These are phyloP conservation scores for Peronospora farinosa DNA, from an alignment of 352 stramenopile genomes.

Conservation along the genomic window DNA sequence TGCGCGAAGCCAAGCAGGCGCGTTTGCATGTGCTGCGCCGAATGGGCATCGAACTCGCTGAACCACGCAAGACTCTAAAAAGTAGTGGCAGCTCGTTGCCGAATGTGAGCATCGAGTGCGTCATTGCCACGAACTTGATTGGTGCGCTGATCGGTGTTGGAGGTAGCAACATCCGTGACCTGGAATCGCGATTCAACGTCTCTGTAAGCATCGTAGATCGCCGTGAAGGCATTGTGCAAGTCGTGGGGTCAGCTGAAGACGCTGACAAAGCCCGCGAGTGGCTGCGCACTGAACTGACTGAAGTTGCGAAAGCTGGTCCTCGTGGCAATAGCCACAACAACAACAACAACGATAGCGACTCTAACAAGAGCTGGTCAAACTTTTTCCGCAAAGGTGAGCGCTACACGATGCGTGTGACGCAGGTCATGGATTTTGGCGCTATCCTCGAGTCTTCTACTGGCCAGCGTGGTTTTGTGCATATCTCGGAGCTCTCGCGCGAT, in stretches of 20 bases:
- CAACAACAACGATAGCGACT: constrained; percentile 10
- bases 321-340: constrained; percentile 13
- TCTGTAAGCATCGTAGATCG: constrained; percentile 69
- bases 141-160: constrained; percentile 69
- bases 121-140: constrained; percentile 47
- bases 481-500: constrained; percentile 84
- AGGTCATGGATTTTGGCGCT: constrained; percentile 94
- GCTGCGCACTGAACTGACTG: constrained; percentile 44
- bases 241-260: constrained; percentile 79
- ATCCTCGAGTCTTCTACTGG: constrained; percentile 79
- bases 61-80: constrained; percentile 57
- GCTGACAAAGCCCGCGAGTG: constrained; percentile 71
- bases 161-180: constrained; percentile 64
- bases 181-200: constrained; percentile 59
- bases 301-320: constrained; percentile 5
- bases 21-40: constrained; percentile 71
- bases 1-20: constrained; percentile 80
- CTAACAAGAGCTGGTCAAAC: constrained; percentile 16
- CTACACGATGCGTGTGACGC: constrained; percentile 89
- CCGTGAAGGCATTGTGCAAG: constrained; percentile 75
- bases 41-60: constrained; percentile 75
- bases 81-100: constrained; percentile 26
- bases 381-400: constrained; percentile 86
- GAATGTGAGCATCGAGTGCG: constrained; percentile 54
- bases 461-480: constrained; percentile 91